Evolutionary conservation across 345 rosid genomes (phyloP).

Genomic region (Durio zibethinus): DNA sequence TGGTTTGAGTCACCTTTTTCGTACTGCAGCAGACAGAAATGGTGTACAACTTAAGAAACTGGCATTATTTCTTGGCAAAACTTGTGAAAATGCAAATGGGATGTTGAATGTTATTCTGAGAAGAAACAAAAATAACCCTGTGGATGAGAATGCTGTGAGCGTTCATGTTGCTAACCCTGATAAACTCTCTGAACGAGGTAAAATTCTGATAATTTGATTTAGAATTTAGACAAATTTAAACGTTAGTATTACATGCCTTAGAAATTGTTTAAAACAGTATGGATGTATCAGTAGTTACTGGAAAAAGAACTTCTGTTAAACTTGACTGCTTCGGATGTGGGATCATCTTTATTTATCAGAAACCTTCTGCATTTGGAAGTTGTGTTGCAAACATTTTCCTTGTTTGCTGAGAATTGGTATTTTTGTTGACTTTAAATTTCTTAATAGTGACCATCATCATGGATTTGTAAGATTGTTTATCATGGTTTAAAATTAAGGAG

Average conservation of each 20-base stretch:
- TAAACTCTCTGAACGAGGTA: conserved; percentile 49
- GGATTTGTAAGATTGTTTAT: background rate
- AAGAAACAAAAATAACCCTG: conserved; percentile 65
- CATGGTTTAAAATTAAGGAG: background rate
- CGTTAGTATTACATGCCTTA: background rate
- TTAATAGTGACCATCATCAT: background rate
- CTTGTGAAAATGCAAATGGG: conserved; percentile 46
- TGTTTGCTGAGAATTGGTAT: background rate
- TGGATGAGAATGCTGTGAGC: conserved; percentile 78
- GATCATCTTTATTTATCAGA: background rate
- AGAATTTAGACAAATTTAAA: background rate
- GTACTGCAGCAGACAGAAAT: conserved; percentile 49
- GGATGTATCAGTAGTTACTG: background rate
- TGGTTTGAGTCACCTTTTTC: conserved; percentile 81
- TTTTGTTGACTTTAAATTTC: background rate
- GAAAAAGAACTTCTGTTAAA: background rate
- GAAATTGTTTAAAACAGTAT: background rate
- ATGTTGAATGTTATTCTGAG: conserved; percentile 71
- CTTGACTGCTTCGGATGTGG: background rate
- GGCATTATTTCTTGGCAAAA: conserved; percentile 59
- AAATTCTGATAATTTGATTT: conserved; percentile 15
- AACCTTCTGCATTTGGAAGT: background rate
- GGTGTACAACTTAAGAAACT: conserved; percentile 67
- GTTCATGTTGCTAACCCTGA: conserved; percentile 66
- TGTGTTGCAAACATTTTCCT: background rate